Evolutionary conservation across 441 rosid genomes (phyloP), one percentile per base, ranked within the genome.

Genomic region (Corymbia citriodora): DNA sequence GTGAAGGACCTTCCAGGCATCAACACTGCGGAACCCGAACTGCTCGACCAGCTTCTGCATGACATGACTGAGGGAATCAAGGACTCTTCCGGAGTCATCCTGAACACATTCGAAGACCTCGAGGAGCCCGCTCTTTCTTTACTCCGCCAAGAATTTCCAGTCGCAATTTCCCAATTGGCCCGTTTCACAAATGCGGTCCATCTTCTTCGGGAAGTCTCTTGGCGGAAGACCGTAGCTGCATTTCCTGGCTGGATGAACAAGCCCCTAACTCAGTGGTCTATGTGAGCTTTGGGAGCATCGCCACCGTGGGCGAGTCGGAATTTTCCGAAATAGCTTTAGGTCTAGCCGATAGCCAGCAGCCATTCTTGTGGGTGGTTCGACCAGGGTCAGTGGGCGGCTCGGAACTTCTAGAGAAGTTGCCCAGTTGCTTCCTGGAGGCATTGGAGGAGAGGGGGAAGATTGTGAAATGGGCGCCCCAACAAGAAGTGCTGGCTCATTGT

Each of bases 91-190:
- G 85, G 85, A 79, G 7, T 79, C n/a, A 79, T 79, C 53, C 85
- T 79, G 53, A 79, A 79, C 53, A 79, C 85, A 45, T 79, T 79
- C 16, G 85, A 79, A 79, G 85, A 79, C 50, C 94, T 96, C 81
- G 96, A 95, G 90, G 49, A 61, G 55, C 88, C 79, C 40, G n/a
- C 89, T 88, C 92, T 95, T 65, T 70, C 81, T 17, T 89, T 50
- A 57, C 57, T 88, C 25, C 92, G 91, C 17, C 50, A 52, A 31
- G 89, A 88, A 19, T 89, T 91, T 54, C 92, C 89, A 50, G 79
- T 90, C 87, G 94, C 94, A 16, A 8, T 21, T 95, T 94, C 90
- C 91, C 93, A 1, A 72, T 94, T 2, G 95, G 96, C 68, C 97
- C 95, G 87, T 86, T 90, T 52, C 91, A 90, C 86, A 88, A 90